A percentile compares a stretch with the other conserved stretches of the same genome.
These are phyloP conservation scores for Thelonectria discophora DNA, from an alignment of 2,329 filamentous ascomycete genomes.

Conservation along the genomic window DNA sequence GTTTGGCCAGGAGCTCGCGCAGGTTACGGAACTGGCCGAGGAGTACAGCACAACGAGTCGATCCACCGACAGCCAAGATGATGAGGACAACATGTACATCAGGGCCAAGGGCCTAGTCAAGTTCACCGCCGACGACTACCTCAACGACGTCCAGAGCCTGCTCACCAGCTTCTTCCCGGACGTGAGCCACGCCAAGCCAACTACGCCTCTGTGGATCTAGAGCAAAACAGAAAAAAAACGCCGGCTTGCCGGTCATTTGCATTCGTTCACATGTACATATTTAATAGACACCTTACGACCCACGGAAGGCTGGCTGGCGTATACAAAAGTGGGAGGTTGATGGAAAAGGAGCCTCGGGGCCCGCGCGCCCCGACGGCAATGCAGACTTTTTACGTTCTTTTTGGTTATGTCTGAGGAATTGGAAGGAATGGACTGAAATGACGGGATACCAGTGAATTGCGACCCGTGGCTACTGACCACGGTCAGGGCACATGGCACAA, in stretches of 20 bases:
- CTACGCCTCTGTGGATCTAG: constrained; percentile 61
- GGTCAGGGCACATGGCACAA: constrained; percentile 27
- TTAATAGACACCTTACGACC: constrained; percentile 42
- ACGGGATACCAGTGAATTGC: constrained; percentile 33
- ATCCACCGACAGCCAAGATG: constrained; percentile 66
- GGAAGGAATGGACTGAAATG: constrained; percentile 26
- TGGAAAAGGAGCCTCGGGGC: constrained; percentile 28
- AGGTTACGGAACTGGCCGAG: constrained; percentile 92
- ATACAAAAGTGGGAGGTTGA: constrained; percentile 29
- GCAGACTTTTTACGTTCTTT: constrained; percentile 24
- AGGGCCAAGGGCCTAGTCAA: constrained; percentile 74
- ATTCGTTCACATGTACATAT: constrained; percentile 47
- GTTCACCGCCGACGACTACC: constrained; percentile 83
- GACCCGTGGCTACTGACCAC: constrained; percentile 26
- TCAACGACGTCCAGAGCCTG: constrained; percentile 78
- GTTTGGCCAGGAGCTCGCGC: constrained; percentile 88
- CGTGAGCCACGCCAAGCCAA: constrained; percentile 43
- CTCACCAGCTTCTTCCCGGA: constrained; percentile 68
- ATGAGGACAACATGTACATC: constrained; percentile 75
- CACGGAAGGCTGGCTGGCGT: constrained; percentile 29
- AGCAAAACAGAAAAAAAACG: not conserved
- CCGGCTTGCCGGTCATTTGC: constrained; percentile 26
- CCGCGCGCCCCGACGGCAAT: constrained; percentile 18
- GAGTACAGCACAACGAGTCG: constrained; percentile 72
- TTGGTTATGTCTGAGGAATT: constrained; percentile 26